Evolutionary conservation across 441 rosid genomes (phyloP).

Genomic region (Populus hybrid): DNA sequence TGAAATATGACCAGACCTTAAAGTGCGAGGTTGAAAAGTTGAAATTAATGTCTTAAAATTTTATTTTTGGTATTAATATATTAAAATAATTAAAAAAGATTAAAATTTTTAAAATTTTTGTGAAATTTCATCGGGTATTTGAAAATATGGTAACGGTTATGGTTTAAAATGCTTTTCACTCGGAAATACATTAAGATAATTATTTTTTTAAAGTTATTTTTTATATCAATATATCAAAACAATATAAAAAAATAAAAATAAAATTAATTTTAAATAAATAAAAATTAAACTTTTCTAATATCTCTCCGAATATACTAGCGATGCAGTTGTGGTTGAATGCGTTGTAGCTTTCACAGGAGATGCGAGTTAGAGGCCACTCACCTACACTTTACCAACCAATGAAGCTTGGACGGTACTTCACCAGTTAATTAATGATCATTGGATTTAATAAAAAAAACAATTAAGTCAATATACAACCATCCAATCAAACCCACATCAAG

Average conservation of each 20-base stretch:
- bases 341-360: slow-evolving; percentile 14
- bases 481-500: not conserved
- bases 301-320: not conserved
- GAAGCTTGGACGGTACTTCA: slow-evolving; percentile 26
- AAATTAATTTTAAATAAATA: too few species aligned
- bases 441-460: not conserved
- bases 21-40: not conserved
- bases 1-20: too few species aligned
- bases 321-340: not conserved
- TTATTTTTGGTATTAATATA: too few species aligned
- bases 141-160: accelerated
- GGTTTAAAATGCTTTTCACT: accelerated
- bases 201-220: too few species aligned
- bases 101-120: not conserved
- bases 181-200: too few species aligned
- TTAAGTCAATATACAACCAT: not conserved
- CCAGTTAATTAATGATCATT: not conserved
- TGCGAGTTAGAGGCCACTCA: slow-evolving; percentile 15
- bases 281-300: too few species aligned
- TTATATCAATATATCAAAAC: too few species aligned
- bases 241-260: too few species aligned
- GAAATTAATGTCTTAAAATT: not conserved
- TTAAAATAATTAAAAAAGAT: not conserved
- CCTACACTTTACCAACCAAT: slow-evolving; percentile 36
- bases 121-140: too few species aligned